These are phyloP conservation scores for Komagataella phaffii DNA, from an alignment of 805 yeast species.

Conservation along the genomic window DNA sequence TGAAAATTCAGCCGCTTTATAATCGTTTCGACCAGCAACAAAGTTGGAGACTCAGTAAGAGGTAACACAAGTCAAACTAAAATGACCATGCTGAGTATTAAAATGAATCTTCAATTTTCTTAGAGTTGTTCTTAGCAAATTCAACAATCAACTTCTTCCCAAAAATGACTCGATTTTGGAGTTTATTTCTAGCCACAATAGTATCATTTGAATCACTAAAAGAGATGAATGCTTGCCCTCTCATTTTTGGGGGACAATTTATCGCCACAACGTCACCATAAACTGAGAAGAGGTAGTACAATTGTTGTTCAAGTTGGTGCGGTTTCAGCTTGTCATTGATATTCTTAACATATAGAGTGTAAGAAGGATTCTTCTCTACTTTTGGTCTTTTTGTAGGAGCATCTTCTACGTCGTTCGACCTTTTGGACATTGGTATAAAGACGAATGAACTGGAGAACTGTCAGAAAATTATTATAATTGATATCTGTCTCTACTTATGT, in stretches of 20 bases:
- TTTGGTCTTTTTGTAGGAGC: neutral
- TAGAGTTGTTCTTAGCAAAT: slow-evolving; percentile 23
- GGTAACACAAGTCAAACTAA: slow-evolving; percentile 10
- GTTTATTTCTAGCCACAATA: slow-evolving; percentile 29
- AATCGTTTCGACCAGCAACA: slow-evolving; percentile 46
- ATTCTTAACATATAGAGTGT: slow-evolving; percentile 47
- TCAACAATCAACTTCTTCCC: slow-evolving; percentile 35
- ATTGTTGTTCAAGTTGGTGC: slow-evolving; percentile 30
- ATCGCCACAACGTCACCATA: slow-evolving; percentile 55
- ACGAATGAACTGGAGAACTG: no score
- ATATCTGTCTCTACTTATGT: neutral
- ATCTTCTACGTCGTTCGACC: neutral
- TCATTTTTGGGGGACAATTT: slow-evolving; percentile 20
- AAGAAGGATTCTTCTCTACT: neutral
- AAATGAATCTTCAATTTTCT: slow-evolving; percentile 7
- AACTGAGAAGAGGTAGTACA: slow-evolving; percentile 45
- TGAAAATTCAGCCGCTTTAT: slow-evolving; percentile 63
- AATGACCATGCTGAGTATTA: neutral
- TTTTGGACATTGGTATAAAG: neutral
- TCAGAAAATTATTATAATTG: neutral
- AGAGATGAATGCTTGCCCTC: slow-evolving; percentile 60
- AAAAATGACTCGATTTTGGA: slow-evolving; percentile 36
- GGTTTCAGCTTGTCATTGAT: slow-evolving; percentile 41
- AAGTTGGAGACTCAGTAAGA: slow-evolving; percentile 63
- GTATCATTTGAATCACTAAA: slow-evolving; percentile 37